Percentiles rank a stretch among this genome's conserved stretches.
These are phyloP conservation scores for Astragalus glycyphyllos DNA, from an alignment of 306 rosid species.

Conservation along the genomic window DNA sequence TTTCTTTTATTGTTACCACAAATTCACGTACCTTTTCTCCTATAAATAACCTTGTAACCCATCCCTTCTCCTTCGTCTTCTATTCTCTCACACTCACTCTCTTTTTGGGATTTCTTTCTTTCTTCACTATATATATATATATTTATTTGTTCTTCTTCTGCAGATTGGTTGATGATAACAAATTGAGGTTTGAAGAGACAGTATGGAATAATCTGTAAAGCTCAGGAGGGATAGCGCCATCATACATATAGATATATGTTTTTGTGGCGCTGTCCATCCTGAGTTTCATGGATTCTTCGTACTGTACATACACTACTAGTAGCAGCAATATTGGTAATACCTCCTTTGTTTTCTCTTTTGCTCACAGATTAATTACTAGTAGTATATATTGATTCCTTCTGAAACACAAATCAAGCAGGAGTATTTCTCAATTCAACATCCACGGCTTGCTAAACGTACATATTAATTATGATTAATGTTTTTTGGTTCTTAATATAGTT, in stretches of 20 bases:
- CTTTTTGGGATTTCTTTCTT: background rate
- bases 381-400: no score
- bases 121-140: background rate
- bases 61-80: no score
- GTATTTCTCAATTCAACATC: no score
- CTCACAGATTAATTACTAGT: background rate
- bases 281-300: constrained; percentile 77
- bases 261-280: constrained; percentile 87
- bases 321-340: no score
- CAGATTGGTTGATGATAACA: background rate
- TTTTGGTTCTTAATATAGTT: no score
- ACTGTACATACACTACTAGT: constrained; percentile 22
- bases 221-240: constrained; percentile 98
- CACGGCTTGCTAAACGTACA: no score
- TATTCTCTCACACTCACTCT: background rate
- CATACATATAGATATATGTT: background rate
- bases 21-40: no score
- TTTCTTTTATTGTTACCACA: no score
- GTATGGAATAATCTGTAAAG: constrained; percentile 75
- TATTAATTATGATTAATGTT: no score
- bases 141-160: constrained; percentile 8
- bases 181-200: constrained; percentile 21
- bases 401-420: no score
- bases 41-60: no score
- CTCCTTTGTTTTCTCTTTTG: no score